Evolutionary conservation across 768 basidiomycete genomes (phyloP), one percentile per base, ranked within the genome.

Genomic region (Cubamyces lactineus): DNA sequence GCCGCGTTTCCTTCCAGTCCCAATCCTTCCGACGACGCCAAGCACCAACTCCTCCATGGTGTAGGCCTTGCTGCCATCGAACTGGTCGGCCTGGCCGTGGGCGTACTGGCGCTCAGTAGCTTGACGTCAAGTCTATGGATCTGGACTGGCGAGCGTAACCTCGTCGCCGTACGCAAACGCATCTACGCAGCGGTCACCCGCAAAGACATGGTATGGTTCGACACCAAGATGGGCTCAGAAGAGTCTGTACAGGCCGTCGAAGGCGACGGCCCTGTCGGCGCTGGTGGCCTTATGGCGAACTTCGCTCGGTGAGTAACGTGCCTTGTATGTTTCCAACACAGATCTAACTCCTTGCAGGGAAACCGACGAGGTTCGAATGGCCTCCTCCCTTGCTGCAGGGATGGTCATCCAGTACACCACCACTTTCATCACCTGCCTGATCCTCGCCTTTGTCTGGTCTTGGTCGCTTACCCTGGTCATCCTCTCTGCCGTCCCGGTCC

Each of bases 201-300:
- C 23, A 89, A 88, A 69, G 86, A 88, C 21, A 89, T 96, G 84
- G 80, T 81, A n/a, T 97, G 96, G 95, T 97, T 94, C 71, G 95
- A 97, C 75, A 74, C 83, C 42, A 87, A 91, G 59, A 87, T 89
- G 82, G 86, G 84, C 55, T 75, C 76, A 9, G 86, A 85, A 23
- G 80, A 79, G 41, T 73, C 79, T 23, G 77, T 75, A 7, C 70
- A 75, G 40, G 65, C 72, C 54, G 69, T 72, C 47, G 78, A 81
- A 38, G 76, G 74, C 34, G 73, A 81, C 43, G 82, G 83, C 24
- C 81, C 84, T 41, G 77, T 88, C 50, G 92, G 92, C 63, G 93
- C 94, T 52, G 94, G 90, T 62, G 95, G 94, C 21, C 79, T 97
- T 46, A 96, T 96, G 94, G 88, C 92, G 56, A 92, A 94, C 71